Evolutionary conservation across 768 basidiomycete species (phyloP).

Genomic region (Astraeus odoratus): DNA sequence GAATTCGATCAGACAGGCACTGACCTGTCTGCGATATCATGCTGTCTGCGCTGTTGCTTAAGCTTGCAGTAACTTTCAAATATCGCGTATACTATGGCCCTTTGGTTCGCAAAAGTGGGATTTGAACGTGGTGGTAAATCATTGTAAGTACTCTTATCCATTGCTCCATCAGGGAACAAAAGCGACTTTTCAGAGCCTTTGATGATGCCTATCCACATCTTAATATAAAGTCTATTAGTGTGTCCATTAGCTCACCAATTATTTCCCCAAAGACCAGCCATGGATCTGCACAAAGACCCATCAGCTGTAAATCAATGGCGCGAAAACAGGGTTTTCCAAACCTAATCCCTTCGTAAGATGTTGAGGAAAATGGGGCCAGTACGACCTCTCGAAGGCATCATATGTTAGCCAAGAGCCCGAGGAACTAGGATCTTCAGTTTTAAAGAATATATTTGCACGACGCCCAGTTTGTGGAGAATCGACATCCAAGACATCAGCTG

Average conservation of each 20-base stretch:
- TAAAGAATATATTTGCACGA: conserved; percentile 10
- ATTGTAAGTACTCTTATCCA: conserved; percentile 40
- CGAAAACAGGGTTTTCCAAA: conserved; percentile 17
- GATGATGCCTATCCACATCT: conserved; percentile 41
- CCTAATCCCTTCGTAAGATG: conserved; percentile 46
- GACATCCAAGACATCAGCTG: conserved; percentile 13
- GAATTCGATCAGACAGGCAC: background rate
- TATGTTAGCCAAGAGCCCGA: conserved; percentile 35
- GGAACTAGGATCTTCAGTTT: conserved; percentile 8
- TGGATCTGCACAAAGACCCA: conserved; percentile 37
- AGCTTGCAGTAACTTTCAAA: conserved; percentile 47
- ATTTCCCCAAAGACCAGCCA: conserved; percentile 59
- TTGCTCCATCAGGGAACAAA: conserved; percentile 25
- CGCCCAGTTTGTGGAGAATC: conserved; percentile 2
- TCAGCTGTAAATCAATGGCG: background rate
- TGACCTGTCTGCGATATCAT: conserved; percentile 58
- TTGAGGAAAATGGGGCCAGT: conserved; percentile 58
- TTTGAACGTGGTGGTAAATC: conserved; percentile 45
- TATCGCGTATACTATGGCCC: conserved; percentile 43
- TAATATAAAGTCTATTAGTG: background rate
- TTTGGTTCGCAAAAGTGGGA: conserved; percentile 45
- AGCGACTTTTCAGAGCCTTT: conserved; percentile 59
- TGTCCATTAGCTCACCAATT: conserved; percentile 38
- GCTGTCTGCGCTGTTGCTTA: conserved; percentile 37
- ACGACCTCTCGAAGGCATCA: conserved; percentile 38